Evolutionary conservation across 192 early-diverging fungal species (phyloP).

Genomic region (Rhizoclosmatium sp.): DNA sequence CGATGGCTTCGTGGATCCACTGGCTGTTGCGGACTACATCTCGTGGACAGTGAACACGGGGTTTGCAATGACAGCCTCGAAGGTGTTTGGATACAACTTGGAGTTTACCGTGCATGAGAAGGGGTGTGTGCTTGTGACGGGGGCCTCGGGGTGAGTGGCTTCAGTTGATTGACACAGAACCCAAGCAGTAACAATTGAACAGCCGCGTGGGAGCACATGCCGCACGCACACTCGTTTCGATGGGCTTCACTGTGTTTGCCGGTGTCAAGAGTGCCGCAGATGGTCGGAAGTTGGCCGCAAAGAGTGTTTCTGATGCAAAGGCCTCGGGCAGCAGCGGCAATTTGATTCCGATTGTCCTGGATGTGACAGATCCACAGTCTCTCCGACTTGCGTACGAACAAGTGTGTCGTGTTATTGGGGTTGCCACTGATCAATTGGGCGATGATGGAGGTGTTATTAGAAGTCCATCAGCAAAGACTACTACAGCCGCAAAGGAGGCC

Average conservation of each 20-base stretch:
- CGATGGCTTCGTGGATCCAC: slow-evolving; percentile 31
- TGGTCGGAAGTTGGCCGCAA: slow-evolving; percentile 33
- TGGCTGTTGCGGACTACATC: slow-evolving; percentile 38
- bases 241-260: slow-evolving; percentile 55
- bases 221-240: slow-evolving; percentile 36
- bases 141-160: slow-evolving; percentile 20
- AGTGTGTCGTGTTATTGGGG: slow-evolving; percentile 20
- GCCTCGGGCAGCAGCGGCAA: slow-evolving; percentile 1
- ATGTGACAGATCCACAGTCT: slow-evolving; percentile 42
- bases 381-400: slow-evolving; percentile 22
- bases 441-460: neutral
- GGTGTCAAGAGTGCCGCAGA: slow-evolving; percentile 47
- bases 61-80: slow-evolving; percentile 28
- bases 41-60: slow-evolving; percentile 34
- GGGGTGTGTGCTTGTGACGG: slow-evolving; percentile 40
- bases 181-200: neutral
- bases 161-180: neutral
- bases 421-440: neutral
- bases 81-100: slow-evolving; percentile 37
- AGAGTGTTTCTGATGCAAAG: slow-evolving; percentile 5
- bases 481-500: neutral
- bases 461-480: neutral
- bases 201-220: slow-evolving; percentile 34
- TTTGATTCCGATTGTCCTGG: slow-evolving; percentile 49
- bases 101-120: slow-evolving; percentile 33